Evolutionary conservation across 139 green algal genomes (phyloP).

Genomic region (Haematococcus lacustris): DNA sequence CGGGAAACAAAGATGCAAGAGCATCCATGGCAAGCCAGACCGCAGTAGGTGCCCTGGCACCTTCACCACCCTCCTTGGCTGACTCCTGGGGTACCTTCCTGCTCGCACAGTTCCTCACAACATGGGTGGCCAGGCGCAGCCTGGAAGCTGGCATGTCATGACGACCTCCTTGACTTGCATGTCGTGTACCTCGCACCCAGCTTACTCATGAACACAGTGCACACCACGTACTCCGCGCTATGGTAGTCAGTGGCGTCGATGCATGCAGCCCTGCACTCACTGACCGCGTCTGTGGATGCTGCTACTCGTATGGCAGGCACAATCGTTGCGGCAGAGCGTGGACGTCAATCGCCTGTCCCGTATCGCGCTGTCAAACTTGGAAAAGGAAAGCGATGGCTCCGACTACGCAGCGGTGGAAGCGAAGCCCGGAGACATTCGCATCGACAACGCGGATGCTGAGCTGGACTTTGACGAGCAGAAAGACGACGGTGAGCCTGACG

Average conservation of each 20-base stretch:
- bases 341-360: conserved; percentile 63
- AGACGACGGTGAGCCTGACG: conserved; percentile 35
- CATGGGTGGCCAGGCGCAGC: no score
- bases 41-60: not conserved
- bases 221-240: no score
- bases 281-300: no score
- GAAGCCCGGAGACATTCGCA: conserved; percentile 56
- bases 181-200: no score
- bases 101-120: no score
- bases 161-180: no score
- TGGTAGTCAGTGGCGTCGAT: no score
- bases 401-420: conserved; percentile 43
- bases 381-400: conserved; percentile 47
- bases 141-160: no score
- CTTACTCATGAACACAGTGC: no score
- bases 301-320: conserved; percentile 1
- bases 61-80: no score
- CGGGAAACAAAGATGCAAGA: conserved; percentile 6
- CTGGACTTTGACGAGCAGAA: conserved; percentile 70
- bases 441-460: conserved; percentile 74
- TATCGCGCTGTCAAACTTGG: conserved; percentile 71
- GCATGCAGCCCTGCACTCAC: no score
- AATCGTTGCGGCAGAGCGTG: conserved; percentile 44
- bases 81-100: no score
- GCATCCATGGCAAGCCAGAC: conserved; percentile 12